Evolutionary conservation across 2,329 filamentous ascomycete species (phyloP).

Genomic region (Chrysoporthe deuterocubensis): DNA sequence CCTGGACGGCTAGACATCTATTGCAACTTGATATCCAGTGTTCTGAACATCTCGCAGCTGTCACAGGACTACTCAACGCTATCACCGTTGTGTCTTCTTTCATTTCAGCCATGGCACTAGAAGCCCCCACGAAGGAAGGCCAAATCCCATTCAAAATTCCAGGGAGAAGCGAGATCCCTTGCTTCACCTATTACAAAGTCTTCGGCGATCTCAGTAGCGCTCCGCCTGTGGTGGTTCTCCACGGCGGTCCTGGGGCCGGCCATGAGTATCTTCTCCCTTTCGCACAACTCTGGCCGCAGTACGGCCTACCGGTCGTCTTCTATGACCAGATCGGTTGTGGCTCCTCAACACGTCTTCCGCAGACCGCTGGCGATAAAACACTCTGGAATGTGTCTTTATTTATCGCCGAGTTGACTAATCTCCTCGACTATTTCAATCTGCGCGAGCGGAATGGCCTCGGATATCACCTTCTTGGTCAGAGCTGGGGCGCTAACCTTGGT

Average conservation of each 20-base stretch:
- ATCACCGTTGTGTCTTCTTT: not conserved
- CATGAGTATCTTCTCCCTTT: constrained; percentile 44
- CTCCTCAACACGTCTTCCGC: constrained; percentile 49
- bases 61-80: not conserved
- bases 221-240: constrained; percentile 29
- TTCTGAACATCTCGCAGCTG: not conserved
- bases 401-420: constrained; percentile 32
- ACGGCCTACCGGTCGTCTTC: constrained; percentile 50
- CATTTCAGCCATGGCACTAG: not conserved
- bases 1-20: no score
- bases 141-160: constrained; percentile 6
- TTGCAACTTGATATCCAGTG: not conserved
- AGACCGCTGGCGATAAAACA: constrained; percentile 38
- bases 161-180: constrained; percentile 1
- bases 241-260: constrained; percentile 50
- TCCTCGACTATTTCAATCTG: constrained; percentile 30
- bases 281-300: constrained; percentile 11
- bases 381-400: constrained; percentile 35
- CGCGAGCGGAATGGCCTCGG: constrained; percentile 4
- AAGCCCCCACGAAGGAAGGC: constrained; percentile 8
- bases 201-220: constrained; percentile 15
- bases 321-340: constrained; percentile 60
- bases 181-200: constrained; percentile 23
- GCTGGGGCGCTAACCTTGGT: constrained; percentile 19
- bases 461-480: constrained; percentile 27